phyloP scores from a whole-genome alignment of 495 filamentous ascomycete genomes.

The Podospora pseudopauciseta region DNA sequence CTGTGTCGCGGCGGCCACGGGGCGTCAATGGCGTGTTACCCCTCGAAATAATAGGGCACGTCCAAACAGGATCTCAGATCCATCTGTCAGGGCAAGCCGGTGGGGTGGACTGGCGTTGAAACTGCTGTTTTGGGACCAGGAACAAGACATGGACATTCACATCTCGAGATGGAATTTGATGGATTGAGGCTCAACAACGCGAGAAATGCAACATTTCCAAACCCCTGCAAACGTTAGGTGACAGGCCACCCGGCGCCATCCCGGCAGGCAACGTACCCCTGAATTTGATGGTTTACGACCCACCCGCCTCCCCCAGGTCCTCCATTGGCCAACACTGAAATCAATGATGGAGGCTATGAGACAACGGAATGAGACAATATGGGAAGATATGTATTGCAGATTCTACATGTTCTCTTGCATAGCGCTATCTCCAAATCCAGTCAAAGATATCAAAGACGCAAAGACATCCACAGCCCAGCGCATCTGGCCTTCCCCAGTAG shows the following conservation, averaged over 20 bases:
- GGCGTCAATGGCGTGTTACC: neutral
- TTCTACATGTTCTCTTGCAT: neutral
- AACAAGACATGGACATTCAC: neutral
- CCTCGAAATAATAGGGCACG: neutral
- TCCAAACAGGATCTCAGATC: neutral
- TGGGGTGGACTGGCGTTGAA: neutral
- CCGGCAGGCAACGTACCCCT: constrained; percentile 8
- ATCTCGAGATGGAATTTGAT: neutral
- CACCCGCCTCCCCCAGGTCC: neutral
- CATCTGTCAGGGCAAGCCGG: neutral
- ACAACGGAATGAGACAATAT: neutral
- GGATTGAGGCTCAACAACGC: neutral
- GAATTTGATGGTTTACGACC: neutral
- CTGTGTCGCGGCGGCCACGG: neutral
- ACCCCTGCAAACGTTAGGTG: constrained; percentile 5
- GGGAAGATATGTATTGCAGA: neutral
- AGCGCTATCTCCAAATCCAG: neutral
- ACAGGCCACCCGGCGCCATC: constrained; percentile 6
- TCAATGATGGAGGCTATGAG: neutral
- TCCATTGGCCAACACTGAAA: neutral
- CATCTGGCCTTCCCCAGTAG: constrained; percentile 8
- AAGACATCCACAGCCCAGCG: neutral
- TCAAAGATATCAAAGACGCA: neutral
- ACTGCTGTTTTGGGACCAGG: neutral
- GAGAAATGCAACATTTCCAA: neutral